Conservation (phyloP, 306 rosid genomes). For the Neltuma alba region DNA sequence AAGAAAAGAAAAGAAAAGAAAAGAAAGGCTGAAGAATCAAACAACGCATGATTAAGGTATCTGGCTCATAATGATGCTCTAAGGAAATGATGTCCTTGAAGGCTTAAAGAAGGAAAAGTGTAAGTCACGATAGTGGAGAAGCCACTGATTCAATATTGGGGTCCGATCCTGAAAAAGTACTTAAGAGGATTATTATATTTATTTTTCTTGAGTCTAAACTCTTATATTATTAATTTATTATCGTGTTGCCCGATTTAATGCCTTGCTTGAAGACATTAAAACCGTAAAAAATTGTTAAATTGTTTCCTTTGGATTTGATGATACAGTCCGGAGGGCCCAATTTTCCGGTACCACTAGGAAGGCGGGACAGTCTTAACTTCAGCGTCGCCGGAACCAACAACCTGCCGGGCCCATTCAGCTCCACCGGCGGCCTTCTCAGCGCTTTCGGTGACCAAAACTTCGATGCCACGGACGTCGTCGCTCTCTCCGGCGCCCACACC, state of each 20-base stretch:
- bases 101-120: not conserved
- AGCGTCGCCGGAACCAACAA: not conserved
- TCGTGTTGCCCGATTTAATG: not conserved
- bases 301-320: not conserved
- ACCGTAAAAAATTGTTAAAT: not conserved
- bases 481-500: slow-evolving; percentile 56
- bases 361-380: slow-evolving; percentile 44
- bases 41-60: not conserved
- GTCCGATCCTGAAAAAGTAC: not conserved
- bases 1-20: not conserved
- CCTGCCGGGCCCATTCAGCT: slow-evolving; percentile 32
- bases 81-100: not conserved
- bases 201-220: too few species aligned
- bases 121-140: not conserved
- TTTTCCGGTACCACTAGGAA: slow-evolving; percentile 48
- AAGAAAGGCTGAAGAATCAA: not conserved
- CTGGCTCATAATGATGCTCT: not conserved
- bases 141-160: not conserved
- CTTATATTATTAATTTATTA: too few species aligned
- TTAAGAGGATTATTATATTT: too few species aligned
- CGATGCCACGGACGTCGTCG: slow-evolving; percentile 46
- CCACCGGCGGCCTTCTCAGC: slow-evolving; percentile 16
- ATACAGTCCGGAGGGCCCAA: slow-evolving; percentile 50
- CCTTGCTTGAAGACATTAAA: too few species aligned
- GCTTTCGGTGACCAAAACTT: slow-evolving; percentile 23